A percentile compares a stretch with the other conserved stretches of the same genome.
Conservation (phyloP, 2,329 filamentous ascomycete genomes). For the Penicillium sp. region DNA sequence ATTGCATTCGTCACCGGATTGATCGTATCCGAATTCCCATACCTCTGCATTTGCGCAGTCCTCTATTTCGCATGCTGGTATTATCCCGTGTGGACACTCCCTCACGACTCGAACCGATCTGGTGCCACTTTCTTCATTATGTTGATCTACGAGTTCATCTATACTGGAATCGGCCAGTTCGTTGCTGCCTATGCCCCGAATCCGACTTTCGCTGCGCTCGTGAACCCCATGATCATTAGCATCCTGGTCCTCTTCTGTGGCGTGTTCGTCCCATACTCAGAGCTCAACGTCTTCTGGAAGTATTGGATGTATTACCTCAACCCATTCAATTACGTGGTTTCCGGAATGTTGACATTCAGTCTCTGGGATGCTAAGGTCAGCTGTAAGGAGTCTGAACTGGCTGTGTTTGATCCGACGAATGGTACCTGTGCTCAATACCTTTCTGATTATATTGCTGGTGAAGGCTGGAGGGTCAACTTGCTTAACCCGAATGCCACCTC, state of each 20-base stretch:
- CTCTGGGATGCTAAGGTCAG: constrained; percentile 3
- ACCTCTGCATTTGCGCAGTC: constrained; percentile 61
- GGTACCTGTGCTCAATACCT: constrained; percentile 57
- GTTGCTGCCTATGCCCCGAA: constrained; percentile 12
- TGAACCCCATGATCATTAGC: constrained; percentile 7
- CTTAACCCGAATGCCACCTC: constrained; percentile 57
- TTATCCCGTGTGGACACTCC: constrained; percentile 50
- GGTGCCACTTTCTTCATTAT: constrained; percentile 9
- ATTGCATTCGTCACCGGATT: constrained; percentile 70
- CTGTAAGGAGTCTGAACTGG: constrained; percentile 6
- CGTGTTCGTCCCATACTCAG: constrained; percentile 4
- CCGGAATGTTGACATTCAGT: constrained; percentile 5
- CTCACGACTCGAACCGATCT: constrained; percentile 46
- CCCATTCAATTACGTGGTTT: constrained; percentile 9
- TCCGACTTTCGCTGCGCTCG: constrained; percentile 7
- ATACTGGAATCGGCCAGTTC: constrained; percentile 11
- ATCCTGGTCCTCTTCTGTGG: constrained; percentile 9
- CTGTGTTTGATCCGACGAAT: constrained; percentile 4
- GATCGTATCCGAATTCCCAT: constrained; percentile 68
- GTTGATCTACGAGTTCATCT: constrained; percentile 12
- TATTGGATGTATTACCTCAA: constrained; percentile 12
- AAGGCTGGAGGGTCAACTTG: constrained; percentile 51
- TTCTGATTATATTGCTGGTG: constrained; percentile 44
- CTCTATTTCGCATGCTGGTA: constrained; percentile 75
- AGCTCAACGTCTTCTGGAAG: constrained; percentile 10